Evolutionary conservation across 1,139 yeast genomes (phyloP).

Genomic region (Candida neerlandica): DNA sequence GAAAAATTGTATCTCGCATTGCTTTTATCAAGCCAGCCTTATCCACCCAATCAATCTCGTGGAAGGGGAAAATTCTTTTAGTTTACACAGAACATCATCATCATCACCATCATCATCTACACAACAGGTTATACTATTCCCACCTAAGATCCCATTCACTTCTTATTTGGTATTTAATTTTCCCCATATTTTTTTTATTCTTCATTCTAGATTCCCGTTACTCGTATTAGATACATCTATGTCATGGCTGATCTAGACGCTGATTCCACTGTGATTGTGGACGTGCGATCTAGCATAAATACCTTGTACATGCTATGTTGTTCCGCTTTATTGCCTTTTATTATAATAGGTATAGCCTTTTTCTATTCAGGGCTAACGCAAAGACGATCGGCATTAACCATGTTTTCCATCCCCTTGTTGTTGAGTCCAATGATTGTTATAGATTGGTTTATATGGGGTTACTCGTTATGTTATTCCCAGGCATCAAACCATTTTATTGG

Average conservation of each 20-base stretch:
- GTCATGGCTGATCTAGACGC: not conserved
- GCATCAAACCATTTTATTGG: constrained; percentile 51
- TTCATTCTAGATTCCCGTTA: not conserved
- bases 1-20: constrained; percentile 1
- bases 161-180: too few relatives aligned
- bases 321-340: constrained; percentile 34
- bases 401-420: constrained; percentile 52
- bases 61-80: not conserved
- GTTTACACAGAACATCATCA: too few relatives aligned
- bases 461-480: constrained; percentile 51
- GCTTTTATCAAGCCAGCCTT: not conserved
- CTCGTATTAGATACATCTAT: not conserved
- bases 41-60: constrained; percentile 1
- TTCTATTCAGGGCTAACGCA: constrained; percentile 64
- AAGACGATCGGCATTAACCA: constrained; percentile 56
- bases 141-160: too few relatives aligned
- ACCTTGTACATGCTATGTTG: constrained; percentile 43
- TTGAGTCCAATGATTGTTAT: constrained; percentile 45
- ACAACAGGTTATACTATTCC: too few relatives aligned
- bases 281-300: constrained; percentile 30
- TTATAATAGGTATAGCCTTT: constrained; percentile 47
- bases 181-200: too few relatives aligned
- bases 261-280: not conserved
- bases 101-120: too few relatives aligned
- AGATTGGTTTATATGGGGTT: constrained; percentile 64